phyloP scores from a whole-genome alignment of 345 rosid species.

The Melaleuca alternifolia region DNA sequence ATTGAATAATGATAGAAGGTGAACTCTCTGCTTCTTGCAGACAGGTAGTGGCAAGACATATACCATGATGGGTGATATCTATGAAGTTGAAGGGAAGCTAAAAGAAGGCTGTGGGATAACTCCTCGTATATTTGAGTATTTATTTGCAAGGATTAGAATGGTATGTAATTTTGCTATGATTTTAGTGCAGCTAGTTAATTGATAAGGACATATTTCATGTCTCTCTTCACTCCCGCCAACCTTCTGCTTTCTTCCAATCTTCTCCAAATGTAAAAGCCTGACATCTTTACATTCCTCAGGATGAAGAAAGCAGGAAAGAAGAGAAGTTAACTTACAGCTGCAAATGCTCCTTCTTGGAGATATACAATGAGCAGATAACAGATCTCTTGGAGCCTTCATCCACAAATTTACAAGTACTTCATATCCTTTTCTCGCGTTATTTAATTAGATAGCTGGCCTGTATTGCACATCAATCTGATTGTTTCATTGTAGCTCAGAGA shows the following conservation, averaged over 20 bases:
- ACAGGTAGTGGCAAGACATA: constrained; percentile 98
- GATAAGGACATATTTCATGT: background rate
- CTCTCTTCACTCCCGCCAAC: background rate
- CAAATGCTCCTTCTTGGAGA: constrained; percentile 89
- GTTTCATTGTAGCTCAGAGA: constrained; percentile 76
- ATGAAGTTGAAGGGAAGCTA: constrained; percentile 37
- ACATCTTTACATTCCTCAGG: constrained; percentile 26
- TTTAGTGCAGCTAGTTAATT: background rate
- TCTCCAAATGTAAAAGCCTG: background rate
- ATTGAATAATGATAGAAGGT: background rate
- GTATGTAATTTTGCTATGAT: constrained; percentile 18
- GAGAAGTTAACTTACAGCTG: constrained; percentile 73
- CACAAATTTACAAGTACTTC: constrained; percentile 70
- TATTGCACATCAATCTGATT: constrained; percentile 7
- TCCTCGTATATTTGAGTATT: constrained; percentile 70
- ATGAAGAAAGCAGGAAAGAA: constrained; percentile 68
- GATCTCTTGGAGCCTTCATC: constrained; percentile 89
- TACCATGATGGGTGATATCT: constrained; percentile 90
- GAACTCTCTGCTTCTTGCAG: constrained; percentile 28
- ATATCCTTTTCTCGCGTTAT: constrained; percentile 3
- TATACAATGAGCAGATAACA: constrained; percentile 90
- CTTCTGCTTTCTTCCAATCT: background rate
- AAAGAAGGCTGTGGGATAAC: constrained; percentile 75
- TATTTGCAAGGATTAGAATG: constrained; percentile 67
- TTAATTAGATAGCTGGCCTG: background rate